A percentile compares a stretch with the other conserved stretches of the same genome.
phyloP scores from a whole-genome alignment of 176 grass and related monocot species.

The Eragrostis curvula region DNA sequence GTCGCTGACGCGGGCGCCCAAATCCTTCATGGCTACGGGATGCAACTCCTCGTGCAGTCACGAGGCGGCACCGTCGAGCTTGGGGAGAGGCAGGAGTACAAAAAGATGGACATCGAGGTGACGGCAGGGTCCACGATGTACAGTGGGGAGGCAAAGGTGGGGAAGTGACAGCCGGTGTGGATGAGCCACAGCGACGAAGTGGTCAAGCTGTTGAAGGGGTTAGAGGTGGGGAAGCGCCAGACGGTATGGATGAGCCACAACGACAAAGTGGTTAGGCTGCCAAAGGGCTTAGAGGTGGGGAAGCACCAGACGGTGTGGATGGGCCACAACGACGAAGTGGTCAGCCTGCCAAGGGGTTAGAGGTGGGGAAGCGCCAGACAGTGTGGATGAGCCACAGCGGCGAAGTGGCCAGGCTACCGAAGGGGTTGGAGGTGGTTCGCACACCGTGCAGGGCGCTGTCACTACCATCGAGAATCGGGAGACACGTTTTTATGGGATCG shows the following conservation, averaged over 20 bases:
- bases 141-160: constrained; percentile 21
- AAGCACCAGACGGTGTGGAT: too few relatives aligned
- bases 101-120: constrained; percentile 76
- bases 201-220: too few relatives aligned
- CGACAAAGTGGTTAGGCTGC: constrained; percentile 67
- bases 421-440: constrained; percentile 71
- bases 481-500: constrained; percentile 69
- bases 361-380: constrained; percentile 49
- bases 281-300: constrained; percentile 73
- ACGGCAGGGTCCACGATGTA: constrained; percentile 39
- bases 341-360: too few relatives aligned
- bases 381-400: constrained; percentile 96
- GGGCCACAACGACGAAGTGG: too few relatives aligned
- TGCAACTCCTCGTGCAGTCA: constrained; percentile 87
- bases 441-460: constrained; percentile 67
- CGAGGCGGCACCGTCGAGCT: constrained; percentile 58
- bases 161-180: too few relatives aligned
- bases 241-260: constrained; percentile 94
- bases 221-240: constrained; percentile 47
- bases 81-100: constrained; percentile 79
- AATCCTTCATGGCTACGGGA: constrained; percentile 87
- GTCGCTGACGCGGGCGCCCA: constrained; percentile 29
- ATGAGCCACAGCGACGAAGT: too few relatives aligned
- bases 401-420: constrained; percentile 61
- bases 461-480: constrained; percentile 60